phyloP scores from a whole-genome alignment of 2,329 filamentous ascomycete species.

The Tolypocladium capitatum region DNA sequence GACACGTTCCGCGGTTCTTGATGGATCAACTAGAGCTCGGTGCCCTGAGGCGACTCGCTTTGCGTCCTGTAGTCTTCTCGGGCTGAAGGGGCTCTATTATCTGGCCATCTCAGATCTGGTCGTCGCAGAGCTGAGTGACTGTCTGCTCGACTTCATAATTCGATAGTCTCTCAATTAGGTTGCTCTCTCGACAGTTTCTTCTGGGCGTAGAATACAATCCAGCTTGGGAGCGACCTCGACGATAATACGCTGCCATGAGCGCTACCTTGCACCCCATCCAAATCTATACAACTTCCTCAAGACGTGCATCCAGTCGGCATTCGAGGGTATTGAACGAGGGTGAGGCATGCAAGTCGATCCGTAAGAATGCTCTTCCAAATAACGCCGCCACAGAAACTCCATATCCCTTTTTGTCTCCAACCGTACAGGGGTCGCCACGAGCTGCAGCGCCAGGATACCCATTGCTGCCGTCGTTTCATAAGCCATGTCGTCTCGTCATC shows the following conservation, averaged over 20 bases:
- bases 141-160: not conserved
- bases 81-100: too few species aligned
- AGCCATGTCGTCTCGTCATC: constrained; percentile 4
- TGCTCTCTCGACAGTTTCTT: not conserved
- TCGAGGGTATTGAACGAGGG: not conserved
- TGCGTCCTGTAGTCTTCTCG: too few species aligned
- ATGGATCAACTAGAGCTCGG: too few species aligned
- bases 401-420: not conserved
- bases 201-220: not conserved
- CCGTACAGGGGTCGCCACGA: not conserved
- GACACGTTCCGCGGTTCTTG: too few species aligned
- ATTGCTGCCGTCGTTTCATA: not conserved
- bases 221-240: not conserved
- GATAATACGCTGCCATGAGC: not conserved
- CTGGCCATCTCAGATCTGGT: too few species aligned
- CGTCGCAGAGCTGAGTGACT: too few species aligned
- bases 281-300: not conserved
- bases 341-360: not conserved
- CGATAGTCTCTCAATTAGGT: not conserved
- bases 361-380: not conserved
- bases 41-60: too few species aligned
- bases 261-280: not conserved
- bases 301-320: not conserved
- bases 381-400: not conserved
- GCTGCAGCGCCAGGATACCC: not conserved